Evolutionary conservation across 2,329 filamentous ascomycete species (phyloP).

Genomic region (Coccinonectria pachysandricola): DNA sequence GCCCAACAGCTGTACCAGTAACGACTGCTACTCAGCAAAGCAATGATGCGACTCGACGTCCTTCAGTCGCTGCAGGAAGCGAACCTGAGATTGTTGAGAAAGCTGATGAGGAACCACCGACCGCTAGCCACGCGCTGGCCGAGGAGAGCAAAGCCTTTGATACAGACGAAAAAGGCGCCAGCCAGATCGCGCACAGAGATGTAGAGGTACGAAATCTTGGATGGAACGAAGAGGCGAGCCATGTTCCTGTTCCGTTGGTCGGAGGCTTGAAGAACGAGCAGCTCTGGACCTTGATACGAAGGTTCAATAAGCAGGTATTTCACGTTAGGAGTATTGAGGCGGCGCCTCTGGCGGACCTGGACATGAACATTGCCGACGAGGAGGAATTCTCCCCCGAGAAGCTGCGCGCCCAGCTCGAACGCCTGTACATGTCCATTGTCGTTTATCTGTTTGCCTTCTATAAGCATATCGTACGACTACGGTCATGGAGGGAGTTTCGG

Average conservation of each 20-base stretch:
- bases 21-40: no score
- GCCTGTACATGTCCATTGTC: conserved; percentile 71
- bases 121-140: conserved; percentile 27
- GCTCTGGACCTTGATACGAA: conserved; percentile 58
- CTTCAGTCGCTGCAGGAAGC: conserved; percentile 10
- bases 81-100: conserved; percentile 21
- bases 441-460: conserved; percentile 54
- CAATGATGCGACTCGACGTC: no score
- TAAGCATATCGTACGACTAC: conserved; percentile 66
- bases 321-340: conserved; percentile 55
- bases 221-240: conserved; percentile 52
- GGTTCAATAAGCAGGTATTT: conserved; percentile 63
- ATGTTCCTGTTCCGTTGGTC: conserved; percentile 50
- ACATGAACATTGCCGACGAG: conserved; percentile 71
- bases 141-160: conserved; percentile 16
- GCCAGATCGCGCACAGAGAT: conserved; percentile 37
- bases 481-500: conserved; percentile 67
- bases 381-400: conserved; percentile 83
- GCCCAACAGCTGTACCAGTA: no score
- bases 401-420: conserved; percentile 64
- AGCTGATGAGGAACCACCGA: conserved; percentile 21
- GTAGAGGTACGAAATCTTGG: conserved; percentile 54
- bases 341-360: conserved; percentile 51
- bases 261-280: conserved; percentile 63
- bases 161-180: conserved; percentile 30